Evolutionary conservation across 78 protist genomes (phyloP), one percentile per base, ranked within the genome.

Genomic region (Pigoraptor vietnamica): DNA sequence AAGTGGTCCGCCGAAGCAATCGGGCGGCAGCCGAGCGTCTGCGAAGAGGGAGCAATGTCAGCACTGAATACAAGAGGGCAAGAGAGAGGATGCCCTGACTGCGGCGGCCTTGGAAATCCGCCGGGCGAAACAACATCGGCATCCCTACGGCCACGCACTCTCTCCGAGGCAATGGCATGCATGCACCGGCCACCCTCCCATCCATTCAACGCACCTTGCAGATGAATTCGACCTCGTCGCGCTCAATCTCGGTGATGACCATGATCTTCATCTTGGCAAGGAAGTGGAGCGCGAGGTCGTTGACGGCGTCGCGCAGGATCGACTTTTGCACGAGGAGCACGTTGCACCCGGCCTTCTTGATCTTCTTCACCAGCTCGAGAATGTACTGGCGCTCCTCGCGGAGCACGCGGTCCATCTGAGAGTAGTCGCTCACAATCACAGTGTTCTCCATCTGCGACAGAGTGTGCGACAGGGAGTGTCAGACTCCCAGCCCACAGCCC

Each of bases 251-350:
- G 40, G 91, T 93, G 93, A 99, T 88, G 40, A 98, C 99, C 90
- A 98, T 83, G 93, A 99, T 98, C 95, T 97, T 96, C 92, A 96
- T 67, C 95, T 99, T 98, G 92, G 99, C 97, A 25, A 99, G 93
- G 93, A 96, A 98, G 94, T 97, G 98, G 36, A 98, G 97, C 21
- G 98, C 93, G 40, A 96, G 94, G 79, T 98, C 99, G 88, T 67
- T 95, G 39, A 98, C 96, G n/a, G 99, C 99, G 90, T 99, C 99
- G 24, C 99, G 95, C 81, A 99, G 97, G 88, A 98, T 98, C 34
- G 97, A 93, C 94, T 99, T 98, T 94, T 99, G 99, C 37, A 99
- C 94, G 86, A 99, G 95, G 39, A 99, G 94, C 10, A 99, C 99
- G 92, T 99, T 99, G 96, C 98, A 95, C 2, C 99, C 99, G 2